Conservation (phyloP, 169 alveolate genomes). For the Plasmodium fragile region DNA sequence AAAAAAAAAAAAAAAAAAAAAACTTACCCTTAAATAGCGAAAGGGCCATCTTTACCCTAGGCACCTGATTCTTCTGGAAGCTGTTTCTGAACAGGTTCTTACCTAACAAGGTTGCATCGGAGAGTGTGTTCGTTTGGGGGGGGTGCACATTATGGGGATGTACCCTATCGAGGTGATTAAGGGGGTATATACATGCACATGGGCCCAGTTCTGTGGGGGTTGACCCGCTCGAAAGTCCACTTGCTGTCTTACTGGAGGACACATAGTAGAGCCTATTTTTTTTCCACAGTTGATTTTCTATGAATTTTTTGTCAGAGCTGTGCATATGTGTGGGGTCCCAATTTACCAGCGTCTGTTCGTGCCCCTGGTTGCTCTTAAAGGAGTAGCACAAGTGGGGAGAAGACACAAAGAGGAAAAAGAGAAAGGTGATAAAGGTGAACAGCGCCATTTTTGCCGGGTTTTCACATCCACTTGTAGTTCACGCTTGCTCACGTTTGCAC, state of each 20-base stretch:
- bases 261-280: conserved; percentile 26
- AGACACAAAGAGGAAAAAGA: conserved; percentile 16
- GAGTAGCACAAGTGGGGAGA: conserved; percentile 8
- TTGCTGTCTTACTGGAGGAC: conserved; percentile 20
- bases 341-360: background rate
- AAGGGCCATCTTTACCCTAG: conserved; percentile 28
- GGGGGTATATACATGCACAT: background rate
- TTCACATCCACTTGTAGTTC: conserved; percentile 1
- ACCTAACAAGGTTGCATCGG: background rate
- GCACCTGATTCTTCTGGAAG: background rate
- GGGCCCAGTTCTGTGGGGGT: background rate
- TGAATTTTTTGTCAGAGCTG: conserved; percentile 1
- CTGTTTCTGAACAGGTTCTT: conserved; percentile 17
- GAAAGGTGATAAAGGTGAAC: background rate
- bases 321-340: background rate
- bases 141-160: background rate
- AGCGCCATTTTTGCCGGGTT: conserved; percentile 35
- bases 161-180: background rate
- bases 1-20: conserved; percentile 10
- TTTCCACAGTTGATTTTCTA: background rate
- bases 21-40: conserved; percentile 37
- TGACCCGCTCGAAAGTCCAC: background rate
- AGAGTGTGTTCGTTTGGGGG: background rate
- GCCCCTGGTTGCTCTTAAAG: conserved; percentile 1
- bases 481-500: background rate